Base-by-base conservation (phyloP, 2,329 filamentous ascomycete genomes). In the Neonectria coccinea region DNA sequence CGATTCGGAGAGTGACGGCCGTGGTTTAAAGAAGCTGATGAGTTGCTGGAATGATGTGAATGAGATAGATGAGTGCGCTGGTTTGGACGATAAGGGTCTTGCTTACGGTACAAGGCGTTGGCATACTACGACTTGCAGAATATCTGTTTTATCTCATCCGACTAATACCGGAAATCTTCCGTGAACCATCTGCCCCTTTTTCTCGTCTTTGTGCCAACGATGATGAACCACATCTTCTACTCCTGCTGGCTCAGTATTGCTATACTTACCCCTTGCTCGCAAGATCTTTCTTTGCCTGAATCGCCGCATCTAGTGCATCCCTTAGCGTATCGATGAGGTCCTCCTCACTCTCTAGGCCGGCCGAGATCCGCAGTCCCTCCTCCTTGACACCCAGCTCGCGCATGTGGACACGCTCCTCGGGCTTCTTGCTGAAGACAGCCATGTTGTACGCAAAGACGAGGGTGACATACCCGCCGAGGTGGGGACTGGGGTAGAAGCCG, bases 1-100 rank as follows among this genome's bases (percentile, higher is more conserved):
- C 82, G 68, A 90, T 99, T 55, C 88, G 95, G 74, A 88, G 94
- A 73, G 88, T 97, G 48, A 92, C 85, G 48, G 61, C 66, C 6
- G 60, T 72, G 56, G 65, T 56, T 18, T 74, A 60, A 59, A 47
- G 39, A 36, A 41, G 36, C 52, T 44, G 39, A 48, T 27, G 25
- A 64, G 59, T 41, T 20, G 54, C 47, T 45, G 59, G 50, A 62
- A 73, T 60, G 67, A 61, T 59, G 56, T 72, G 55, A 70, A 74
- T 67, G 69, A 71, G 57, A 62, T 68, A 70, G 72, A 73, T 67
- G 59, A 59, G 20, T 50, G 57, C 58, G 54, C 39, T 56, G 54
- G 58, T 47, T 47, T 44, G 59, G 51, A 65, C 56, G 55, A 61
- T 33, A 51, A 67, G 51, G 56, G 62, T 62, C 31, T 47, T 66